Evolutionary conservation across 1,139 yeast genomes (phyloP), one percentile per base, ranked within the genome.

Genomic region (Zygosaccharomyces pseudobailii): DNA sequence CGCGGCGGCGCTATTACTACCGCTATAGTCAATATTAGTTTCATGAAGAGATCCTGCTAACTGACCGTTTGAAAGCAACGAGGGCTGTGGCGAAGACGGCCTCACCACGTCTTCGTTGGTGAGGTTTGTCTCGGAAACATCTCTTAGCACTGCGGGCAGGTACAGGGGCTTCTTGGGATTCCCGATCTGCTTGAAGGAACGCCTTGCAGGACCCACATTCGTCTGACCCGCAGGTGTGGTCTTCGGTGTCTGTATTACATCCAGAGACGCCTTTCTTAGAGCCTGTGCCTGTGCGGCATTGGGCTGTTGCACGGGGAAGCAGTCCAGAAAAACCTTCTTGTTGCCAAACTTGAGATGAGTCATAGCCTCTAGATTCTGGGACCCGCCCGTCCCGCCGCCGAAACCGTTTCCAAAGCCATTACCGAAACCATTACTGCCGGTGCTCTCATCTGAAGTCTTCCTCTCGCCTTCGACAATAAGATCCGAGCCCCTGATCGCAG

Each of bases 81-180:
- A 45, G 17, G 43, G 49, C 31, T 43, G 49, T 3, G 52, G 49
- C 3, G 52, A 46, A 24, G 42, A 44, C 17, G 50, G 48, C 28
- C 47, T 46, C 32, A 50, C 47, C 22, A 67, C 45, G 47, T 67
- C 72, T 39, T 68, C 72, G 10, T 63, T 67, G 21, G 67, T 70
- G 37, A 71, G 58, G 45, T 70, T 71, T 1, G 75, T 69, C 47
- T 63, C 68, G 0, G 78, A 72, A 4, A 61, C 61, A 59, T 78
- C 80, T 28, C 97, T 74, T 46, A 90, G 71, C 5, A 89, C 97
- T 0, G 96, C 96, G 0, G 97, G 97, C 0, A 86, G 75, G 62
- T 88, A 89, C 72, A 89, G 71, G 5, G 97, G 97, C 58, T 86
- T 83, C 59, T 89, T 78, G 48, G 88, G 87, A 23, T 82, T 82